Evolutionary conservation across 2,329 filamentous ascomycete species (phyloP), one percentile per base, ranked within the genome.

Genomic region (Arthrobotrys sinensis): DNA sequence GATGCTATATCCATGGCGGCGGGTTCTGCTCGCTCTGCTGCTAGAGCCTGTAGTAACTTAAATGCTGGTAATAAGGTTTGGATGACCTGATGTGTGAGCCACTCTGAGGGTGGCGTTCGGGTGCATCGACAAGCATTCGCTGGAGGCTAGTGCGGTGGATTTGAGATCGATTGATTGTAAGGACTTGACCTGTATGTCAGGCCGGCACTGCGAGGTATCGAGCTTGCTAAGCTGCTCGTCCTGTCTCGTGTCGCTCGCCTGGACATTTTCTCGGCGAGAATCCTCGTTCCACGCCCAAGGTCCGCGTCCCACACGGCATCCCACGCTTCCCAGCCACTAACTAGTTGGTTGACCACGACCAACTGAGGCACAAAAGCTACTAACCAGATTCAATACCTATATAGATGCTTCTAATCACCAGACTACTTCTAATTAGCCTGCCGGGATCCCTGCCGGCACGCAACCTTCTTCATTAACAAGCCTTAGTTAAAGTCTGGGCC

Each of bases 11-110:
- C 73, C 73, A 77, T 77, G 50, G 66, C 62, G 46, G 55, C 66
- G 36, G 16, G 55, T 8, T 28, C 34, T 60, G 19, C 55, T 16
- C 16, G 52, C 16, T 32, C 52, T 50, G 48, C 46, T 36, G 45
- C 32, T 34, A 19, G 1, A 14, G 16, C 21, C 24, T 21, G 6
- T 34, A 10, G 34, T 53, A 62, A 11, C 63, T 53, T 21, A 63
- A 53, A 32, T 60, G 62, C 48, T 40, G 24, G 43, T 38, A 34
- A 64, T 62, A 73, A 67, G 63, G 62, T 67, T 76, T 52, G 38
- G 65, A 67, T 76, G 73, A 64, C 50, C 73, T 77, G 73, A 77
- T 71, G 52, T 43, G 4, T 28, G 66, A 77, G 66, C 73, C 73
- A 77, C 73, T 72, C 19, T 48, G 38, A 32, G 7, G 21, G 71